Base-by-base conservation (phyloP, 495 filamentous ascomycete species). In the Friedmanniomyces simplex region DNA sequence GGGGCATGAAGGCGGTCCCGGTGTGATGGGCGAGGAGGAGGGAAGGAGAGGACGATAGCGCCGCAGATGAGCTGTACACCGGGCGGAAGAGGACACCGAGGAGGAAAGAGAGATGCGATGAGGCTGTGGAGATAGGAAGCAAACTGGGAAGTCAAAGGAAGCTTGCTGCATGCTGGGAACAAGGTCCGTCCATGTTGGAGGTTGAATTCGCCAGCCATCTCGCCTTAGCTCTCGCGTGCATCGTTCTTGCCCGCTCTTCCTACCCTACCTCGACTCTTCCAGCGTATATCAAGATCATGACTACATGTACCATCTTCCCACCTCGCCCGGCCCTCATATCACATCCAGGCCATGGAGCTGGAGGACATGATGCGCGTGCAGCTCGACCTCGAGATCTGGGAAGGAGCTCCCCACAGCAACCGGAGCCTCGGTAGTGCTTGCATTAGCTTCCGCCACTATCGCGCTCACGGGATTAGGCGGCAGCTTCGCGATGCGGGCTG, bases 341-440 rank as follows among this genome's bases (percentile, higher is more conserved):
- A n/a, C n/a, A n/a, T n/a, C n/a, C n/a, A n/a, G n/a, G n/a, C n/a
- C n/a, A n/a, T n/a, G n/a, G n/a, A n/a, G n/a, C n/a, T n/a, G n/a
- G n/a, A n/a, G n/a, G n/a, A n/a, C n/a, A n/a, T n/a, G n/a, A n/a
- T n/a, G n/a, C n/a, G n/a, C n/a, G n/a, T n/a, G n/a, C n/a, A n/a
- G n/a, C n/a, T n/a, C n/a, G 18, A 24, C 20, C 11, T 26, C 46
- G 24, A 12, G 21, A 49, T 49, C 21, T 28, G 13, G 18, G 12
- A 20, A 37, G 25, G 25, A 34, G 50, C 11, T 12, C 26, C 21
- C 32, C 30, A 21, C 25, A 16, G 39, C 39, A 43, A 43, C 25
- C 46, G 46, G 46, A 32, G 43, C 8, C 41, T 34, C 54, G 54
- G 43, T 34, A 56, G 41, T 56, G 54, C 54, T 2, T 56, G 54